phyloP scores from a whole-genome alignment of 2,329 filamentous ascomycete genomes.

The Monosporascus sp. region DNA sequence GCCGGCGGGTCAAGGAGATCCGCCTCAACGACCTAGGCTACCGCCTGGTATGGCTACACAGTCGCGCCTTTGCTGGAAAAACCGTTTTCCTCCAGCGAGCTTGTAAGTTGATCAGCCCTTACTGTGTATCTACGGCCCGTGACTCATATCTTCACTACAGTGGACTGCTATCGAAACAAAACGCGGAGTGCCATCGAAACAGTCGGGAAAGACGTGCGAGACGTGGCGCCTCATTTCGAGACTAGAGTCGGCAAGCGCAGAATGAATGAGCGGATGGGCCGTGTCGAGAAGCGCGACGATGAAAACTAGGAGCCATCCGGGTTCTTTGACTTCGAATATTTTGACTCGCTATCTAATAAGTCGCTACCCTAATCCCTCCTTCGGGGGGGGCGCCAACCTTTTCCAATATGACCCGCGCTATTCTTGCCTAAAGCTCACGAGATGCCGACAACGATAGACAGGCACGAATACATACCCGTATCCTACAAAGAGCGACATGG shows the following conservation, averaged over 20 bases:
- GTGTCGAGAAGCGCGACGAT: slow-evolving; percentile 30
- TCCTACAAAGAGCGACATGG: no score
- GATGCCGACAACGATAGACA: no score
- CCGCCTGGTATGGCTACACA: slow-evolving; percentile 95
- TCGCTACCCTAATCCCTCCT: no score
- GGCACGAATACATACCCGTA: no score
- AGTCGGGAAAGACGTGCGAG: slow-evolving; percentile 67
- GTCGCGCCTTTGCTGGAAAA: slow-evolving; percentile 80
- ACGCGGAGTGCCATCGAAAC: slow-evolving; percentile 54
- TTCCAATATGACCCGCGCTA: no score
- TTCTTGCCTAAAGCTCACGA: no score
- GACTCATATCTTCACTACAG: slow-evolving; percentile 39
- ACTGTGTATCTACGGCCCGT: slow-evolving; percentile 7
- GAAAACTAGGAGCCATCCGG: slow-evolving; percentile 6
- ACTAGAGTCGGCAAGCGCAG: slow-evolving; percentile 78
- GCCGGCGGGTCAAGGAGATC: slow-evolving; percentile 74
- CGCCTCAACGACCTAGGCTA: slow-evolving; percentile 89
- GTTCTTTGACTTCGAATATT: no score
- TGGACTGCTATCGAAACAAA: slow-evolving; percentile 82
- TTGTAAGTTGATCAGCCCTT: slow-evolving; percentile 53
- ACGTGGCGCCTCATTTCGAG: slow-evolving; percentile 80
- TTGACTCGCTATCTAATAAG: no score
- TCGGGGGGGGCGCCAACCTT: no score
- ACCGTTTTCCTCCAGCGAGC: slow-evolving; percentile 88
- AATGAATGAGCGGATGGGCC: slow-evolving; percentile 57